phyloP scores from a whole-genome alignment of 1,139 yeast genomes.

The Tardiomyces blankii region DNA sequence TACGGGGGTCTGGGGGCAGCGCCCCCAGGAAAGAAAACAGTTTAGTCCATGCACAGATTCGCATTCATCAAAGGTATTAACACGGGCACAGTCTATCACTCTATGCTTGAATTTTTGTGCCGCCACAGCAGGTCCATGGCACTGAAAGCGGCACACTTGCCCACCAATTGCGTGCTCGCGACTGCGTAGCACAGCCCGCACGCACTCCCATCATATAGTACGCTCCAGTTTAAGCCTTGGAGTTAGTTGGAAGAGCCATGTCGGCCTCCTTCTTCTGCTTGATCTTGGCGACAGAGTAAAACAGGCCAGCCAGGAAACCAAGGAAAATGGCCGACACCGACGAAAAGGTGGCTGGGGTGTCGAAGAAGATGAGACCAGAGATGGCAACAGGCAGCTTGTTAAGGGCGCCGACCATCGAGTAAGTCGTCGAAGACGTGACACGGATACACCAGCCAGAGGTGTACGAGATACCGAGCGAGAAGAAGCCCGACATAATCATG shows the following conservation, averaged over 20 bases:
- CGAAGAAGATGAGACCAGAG: conserved; percentile 87
- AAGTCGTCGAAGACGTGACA: conserved; percentile 95
- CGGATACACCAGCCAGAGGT: conserved; percentile 99
- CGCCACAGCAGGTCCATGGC: neutral
- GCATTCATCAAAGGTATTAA: neutral
- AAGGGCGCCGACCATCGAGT: conserved; percentile 98
- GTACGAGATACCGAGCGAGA: conserved; percentile 94
- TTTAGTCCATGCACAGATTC: neutral
- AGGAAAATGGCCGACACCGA: conserved; percentile 82
- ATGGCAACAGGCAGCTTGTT: conserved; percentile 96
- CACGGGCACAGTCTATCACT: neutral
- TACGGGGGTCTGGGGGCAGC: too few relatives aligned
- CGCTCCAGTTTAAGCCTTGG: neutral
- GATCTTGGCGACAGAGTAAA: conserved; percentile 86
- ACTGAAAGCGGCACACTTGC: too few relatives aligned
- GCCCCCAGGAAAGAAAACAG: too few relatives aligned
- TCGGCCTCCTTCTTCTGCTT: conserved; percentile 44
- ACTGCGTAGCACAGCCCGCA: too few relatives aligned
- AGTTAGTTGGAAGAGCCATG: neutral
- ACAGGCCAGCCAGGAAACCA: conserved; percentile 91
- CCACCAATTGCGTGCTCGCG: too few relatives aligned
- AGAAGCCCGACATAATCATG: conserved; percentile 86
- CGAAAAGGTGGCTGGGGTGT: conserved; percentile 88
- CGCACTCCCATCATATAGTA: too few relatives aligned
- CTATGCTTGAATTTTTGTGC: neutral